Base-by-base conservation (phyloP, 768 basidiomycete species). In the Lentinula guzmanii region DNA sequence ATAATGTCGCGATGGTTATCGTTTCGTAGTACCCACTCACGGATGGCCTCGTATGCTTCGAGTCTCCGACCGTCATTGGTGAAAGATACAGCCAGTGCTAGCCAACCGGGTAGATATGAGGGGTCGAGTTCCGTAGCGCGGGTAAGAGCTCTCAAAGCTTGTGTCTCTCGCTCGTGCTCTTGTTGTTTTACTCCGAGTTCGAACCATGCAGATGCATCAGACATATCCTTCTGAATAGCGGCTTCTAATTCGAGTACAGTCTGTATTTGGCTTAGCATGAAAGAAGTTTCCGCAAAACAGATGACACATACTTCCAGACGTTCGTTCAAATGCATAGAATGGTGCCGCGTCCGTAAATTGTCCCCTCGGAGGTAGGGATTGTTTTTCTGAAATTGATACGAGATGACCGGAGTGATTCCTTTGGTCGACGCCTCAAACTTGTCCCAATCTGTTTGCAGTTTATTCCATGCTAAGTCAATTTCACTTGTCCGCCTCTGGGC, bases 101-200 rank as follows among this genome's bases (percentile, higher is more conserved):
- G 86, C 88, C 94, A 96, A 1, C 96, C 82, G 0, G 87, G 82
- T 1, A 91, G 78, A 66, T 89, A 83, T 2, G 80, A 70, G 2
- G 93, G 86, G 66, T 96, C 90, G 39, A 98, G 82, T 63, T 90
- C 86, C 55, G 94, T 76, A 9, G 94, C 88, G 60, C 87, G 88
- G 53, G 81, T 77, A 18, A 99, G 81, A 1, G 97, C 97, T 59
- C 86, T 81, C 45, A 98, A 82, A 4, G 97, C 97, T 67, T 93
- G 88, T 7, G 82, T 81, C 74, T 99, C 97, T 15, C 95, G 86
- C 72, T 99, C 97, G 70, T 95, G 97, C 74, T 97, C 95, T 72
- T 99, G 97, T 69, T 98, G 97, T 73, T 92, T 95, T 53, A 99
- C 87, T 28, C 97, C 97, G 54, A 98, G 86, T 65, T 90, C 84